phyloP scores from a whole-genome alignment of 2,329 filamentous ascomycete genomes.

The Sclerotiophoma versabilis region DNA sequence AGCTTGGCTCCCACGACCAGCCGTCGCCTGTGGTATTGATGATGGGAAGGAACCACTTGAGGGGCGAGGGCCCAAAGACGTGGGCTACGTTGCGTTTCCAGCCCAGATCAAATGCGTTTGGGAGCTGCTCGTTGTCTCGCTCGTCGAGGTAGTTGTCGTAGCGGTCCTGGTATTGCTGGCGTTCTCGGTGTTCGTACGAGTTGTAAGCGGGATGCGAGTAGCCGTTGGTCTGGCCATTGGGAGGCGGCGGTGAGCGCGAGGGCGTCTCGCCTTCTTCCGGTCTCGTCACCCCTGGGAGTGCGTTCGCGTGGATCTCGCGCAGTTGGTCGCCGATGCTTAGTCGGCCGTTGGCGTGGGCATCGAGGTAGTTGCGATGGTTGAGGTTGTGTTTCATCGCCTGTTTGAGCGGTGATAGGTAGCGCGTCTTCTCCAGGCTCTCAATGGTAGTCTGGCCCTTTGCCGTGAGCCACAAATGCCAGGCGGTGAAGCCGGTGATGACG shows the following conservation, averaged over 20 bases:
- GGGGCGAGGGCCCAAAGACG: conserved; percentile 76
- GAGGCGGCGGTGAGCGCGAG: conserved; percentile 46
- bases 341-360: conserved; percentile 51
- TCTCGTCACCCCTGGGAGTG: conserved; percentile 78
- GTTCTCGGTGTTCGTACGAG: conserved; percentile 63
- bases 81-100: conserved; percentile 79
- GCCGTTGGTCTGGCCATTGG: conserved; percentile 41
- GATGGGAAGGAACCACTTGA: conserved; percentile 81
- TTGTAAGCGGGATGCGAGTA: conserved; percentile 54
- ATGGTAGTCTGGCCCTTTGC: conserved; percentile 87
- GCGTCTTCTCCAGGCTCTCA: conserved; percentile 93
- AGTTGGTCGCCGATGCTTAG: conserved; percentile 69
- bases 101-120: conserved; percentile 92
- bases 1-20: conserved; percentile 90
- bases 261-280: conserved; percentile 79
- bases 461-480: conserved; percentile 88
- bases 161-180: conserved; percentile 68
- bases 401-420: conserved; percentile 84
- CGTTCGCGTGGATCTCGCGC: conserved; percentile 81
- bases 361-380: conserved; percentile 53
- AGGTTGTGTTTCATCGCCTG: conserved; percentile 72
- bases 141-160: conserved; percentile 88
- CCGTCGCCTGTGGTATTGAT: conserved; percentile 89
- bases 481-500: conserved; percentile 86
- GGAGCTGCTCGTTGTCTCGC: conserved; percentile 83